Evolutionary conservation across 495 filamentous ascomycete species (phyloP), one percentile per base, ranked within the genome.

Genomic region (Podospora tetraspora): DNA sequence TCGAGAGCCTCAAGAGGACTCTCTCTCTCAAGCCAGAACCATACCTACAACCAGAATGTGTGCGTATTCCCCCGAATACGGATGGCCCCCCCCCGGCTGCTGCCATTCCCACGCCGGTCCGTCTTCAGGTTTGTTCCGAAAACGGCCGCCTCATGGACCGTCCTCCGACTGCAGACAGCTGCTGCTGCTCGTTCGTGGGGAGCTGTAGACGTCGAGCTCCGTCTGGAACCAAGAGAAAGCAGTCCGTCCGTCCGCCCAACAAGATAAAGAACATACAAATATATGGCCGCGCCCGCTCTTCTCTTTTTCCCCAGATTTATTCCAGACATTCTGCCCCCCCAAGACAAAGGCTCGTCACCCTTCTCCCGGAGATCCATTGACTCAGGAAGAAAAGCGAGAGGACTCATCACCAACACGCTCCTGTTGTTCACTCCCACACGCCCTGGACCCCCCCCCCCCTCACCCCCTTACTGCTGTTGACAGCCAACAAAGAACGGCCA

Each of bases 181-280:
- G 63, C 59, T 57, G 58, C 25, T 70, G 63, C 59, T 29, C 67
- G 43, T n/a, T 52, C 43, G 43, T 52, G 16, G 43, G 43, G 16
- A 52, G 43, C 22, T 60, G 22, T 60, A 60, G 58, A 59, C 58
- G 25, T 59, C 25, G 58, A 24, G n/a, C 22, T 23, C 58, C 58
- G 59, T 56, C 62, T 62, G 62, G 34, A 23, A 22, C 62, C 37
- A 32, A 57, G 63, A 57, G 23, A 13, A 30, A 30, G 37, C 37
- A 43, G 19, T 27, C 62, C 23, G 30, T 24, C 24, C 32, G 30
- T 22, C 22, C 60, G 69, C 34, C 34, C 34, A 43, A 43, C 34
- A 43, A 75, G 75, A 75, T 73, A 76, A 71, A 77, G 71, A 61
- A 69, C 32, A 27, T 75, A 76, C 74, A 77, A 77, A 76, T 74